Conservation (phyloP, 352 stramenopile genomes). For the Globisporangium emineosum region DNA sequence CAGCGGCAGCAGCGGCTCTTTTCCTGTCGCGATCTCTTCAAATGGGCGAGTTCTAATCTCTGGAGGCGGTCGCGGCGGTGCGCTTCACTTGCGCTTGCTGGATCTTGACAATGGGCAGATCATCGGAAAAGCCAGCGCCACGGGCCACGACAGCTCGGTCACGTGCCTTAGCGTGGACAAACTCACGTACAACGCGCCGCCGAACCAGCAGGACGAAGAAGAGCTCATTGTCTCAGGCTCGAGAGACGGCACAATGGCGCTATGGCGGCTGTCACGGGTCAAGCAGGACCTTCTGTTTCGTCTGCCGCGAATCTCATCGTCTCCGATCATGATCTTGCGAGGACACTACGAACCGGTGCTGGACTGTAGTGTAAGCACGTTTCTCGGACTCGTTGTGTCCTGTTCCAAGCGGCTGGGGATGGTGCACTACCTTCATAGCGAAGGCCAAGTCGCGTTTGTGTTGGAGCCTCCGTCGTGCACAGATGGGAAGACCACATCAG, state of each 20-base stretch:
- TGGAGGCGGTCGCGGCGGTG: slow-evolving; percentile 67
- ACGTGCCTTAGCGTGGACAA: slow-evolving; percentile 74
- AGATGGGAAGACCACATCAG: slow-evolving; percentile 10
- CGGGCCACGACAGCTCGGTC: slow-evolving; percentile 61
- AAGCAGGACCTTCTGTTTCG: slow-evolving; percentile 76
- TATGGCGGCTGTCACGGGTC: slow-evolving; percentile 72
- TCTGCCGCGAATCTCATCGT: slow-evolving; percentile 61
- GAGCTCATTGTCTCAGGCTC: slow-evolving; percentile 74
- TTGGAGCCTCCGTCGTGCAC: slow-evolving; percentile 30
- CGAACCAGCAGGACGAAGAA: slow-evolving; percentile 55
- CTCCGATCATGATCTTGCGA: slow-evolving; percentile 60
- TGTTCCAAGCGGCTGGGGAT: slow-evolving; percentile 52
- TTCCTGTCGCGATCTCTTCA: slow-evolving; percentile 61
- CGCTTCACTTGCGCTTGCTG: slow-evolving; percentile 69
- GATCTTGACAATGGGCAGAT: slow-evolving; percentile 83
- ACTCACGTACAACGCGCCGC: slow-evolving; percentile 39
- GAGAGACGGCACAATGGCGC: slow-evolving; percentile 56
- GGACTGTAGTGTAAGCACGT: slow-evolving; percentile 66
- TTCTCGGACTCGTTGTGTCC: slow-evolving; percentile 60
- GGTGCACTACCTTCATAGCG: slow-evolving; percentile 70
- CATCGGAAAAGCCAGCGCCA: slow-evolving; percentile 77
- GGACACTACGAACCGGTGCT: slow-evolving; percentile 48
- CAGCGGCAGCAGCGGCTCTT: slow-evolving; percentile 21
- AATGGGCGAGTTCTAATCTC: slow-evolving; percentile 75
- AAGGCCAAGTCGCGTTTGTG: slow-evolving; percentile 69